Percentiles rank a stretch among this genome's conserved stretches.
phyloP scores from a whole-genome alignment of 305 asterid species.

The Withania somnifera region DNA sequence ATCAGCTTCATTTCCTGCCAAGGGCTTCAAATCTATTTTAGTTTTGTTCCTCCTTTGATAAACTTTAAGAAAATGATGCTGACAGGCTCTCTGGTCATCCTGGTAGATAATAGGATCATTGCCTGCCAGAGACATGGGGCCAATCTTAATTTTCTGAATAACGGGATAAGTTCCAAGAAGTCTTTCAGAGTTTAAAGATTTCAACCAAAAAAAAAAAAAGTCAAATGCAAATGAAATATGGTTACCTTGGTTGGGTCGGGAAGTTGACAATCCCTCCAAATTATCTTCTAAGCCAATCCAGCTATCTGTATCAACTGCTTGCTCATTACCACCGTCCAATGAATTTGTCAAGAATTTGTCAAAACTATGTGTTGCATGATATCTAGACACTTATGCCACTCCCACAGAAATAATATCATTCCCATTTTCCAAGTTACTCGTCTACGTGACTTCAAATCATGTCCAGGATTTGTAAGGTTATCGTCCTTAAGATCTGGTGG shows the following conservation, averaged over 20 bases:
- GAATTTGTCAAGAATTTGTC: background rate
- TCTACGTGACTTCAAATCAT: conserved; percentile 8
- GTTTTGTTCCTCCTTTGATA: background rate
- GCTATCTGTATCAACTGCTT: background rate
- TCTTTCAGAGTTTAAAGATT: background rate
- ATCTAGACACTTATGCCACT: background rate
- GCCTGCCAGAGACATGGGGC: background rate
- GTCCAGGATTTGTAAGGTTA: background rate
- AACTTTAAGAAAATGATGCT: background rate
- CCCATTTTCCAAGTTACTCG: conserved; percentile 5
- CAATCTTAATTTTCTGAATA: background rate
- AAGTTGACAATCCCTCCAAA: background rate
- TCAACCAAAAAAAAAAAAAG: background rate
- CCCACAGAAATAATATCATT: background rate
- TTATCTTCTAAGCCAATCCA: background rate
- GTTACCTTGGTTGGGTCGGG: background rate
- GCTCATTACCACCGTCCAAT: background rate
- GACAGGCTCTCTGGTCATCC: background rate
- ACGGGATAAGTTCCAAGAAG: background rate
- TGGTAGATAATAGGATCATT: background rate
- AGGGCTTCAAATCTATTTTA: background rate
- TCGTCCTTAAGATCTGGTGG: background rate
- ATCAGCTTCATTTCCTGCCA: background rate
- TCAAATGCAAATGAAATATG: background rate
- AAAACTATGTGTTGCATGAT: background rate